These are phyloP conservation scores for Diaporthe amygdali DNA, from an alignment of 2,329 filamentous ascomycete species.

Conservation along the genomic window DNA sequence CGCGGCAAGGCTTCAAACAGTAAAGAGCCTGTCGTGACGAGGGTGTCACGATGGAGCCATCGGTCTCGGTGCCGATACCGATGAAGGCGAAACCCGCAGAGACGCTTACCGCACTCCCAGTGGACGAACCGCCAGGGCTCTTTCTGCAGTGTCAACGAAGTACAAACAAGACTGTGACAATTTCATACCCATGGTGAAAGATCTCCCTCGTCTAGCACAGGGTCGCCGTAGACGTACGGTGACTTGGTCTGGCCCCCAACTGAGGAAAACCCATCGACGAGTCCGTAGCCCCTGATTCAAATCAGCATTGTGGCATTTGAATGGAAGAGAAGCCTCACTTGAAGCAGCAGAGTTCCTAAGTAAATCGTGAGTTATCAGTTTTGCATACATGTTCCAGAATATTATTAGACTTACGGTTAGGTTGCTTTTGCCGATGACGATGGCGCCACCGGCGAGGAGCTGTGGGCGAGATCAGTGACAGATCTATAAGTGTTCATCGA, in stretches of 20 bases:
- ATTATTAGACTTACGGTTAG: neutral
- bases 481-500: neutral
- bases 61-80: neutral
- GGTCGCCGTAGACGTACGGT: neutral
- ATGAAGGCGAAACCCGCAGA: neutral
- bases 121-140: neutral
- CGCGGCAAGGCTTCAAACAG: neutral
- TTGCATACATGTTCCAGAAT: neutral
- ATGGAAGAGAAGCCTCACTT: neutral
- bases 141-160: neutral
- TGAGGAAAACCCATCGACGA: neutral
- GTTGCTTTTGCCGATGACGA: neutral
- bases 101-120: neutral
- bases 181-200: neutral
- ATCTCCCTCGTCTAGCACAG: neutral
- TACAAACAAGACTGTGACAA: neutral
- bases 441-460: neutral
- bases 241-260: neutral
- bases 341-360: neutral
- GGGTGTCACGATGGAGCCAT: neutral
- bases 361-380: neutral
- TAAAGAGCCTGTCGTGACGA: neutral
- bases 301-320: neutral
- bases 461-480: neutral
- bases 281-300: neutral